Base-by-base conservation (phyloP, 345 rosid genomes). In the Odontarrhena argentea region DNA sequence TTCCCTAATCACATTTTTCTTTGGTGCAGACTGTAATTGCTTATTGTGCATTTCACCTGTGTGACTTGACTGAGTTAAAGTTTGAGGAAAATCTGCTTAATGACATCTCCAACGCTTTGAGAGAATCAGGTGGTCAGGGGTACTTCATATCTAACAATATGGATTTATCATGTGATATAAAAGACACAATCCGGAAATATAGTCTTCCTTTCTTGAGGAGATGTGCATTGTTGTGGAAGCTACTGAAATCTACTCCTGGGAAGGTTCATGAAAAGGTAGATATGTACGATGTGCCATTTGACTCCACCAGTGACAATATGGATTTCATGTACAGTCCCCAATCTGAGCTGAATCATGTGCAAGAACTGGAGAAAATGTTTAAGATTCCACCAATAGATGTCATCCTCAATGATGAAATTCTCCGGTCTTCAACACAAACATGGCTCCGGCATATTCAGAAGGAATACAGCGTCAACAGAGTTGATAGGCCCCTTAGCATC, bases 191-290 rank as follows among this genome's bases (percentile, higher is more conserved):
- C 76, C 86, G 82, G 40, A 83, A 75, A 72, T 73, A 75, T 78
- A 84, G 81, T 78, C 85, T 88, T 63, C 93, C 99, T 48, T 94
- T 84, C 73, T 63, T 94, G 83, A 79, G 99, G 85, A 85, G 97
- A 75, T 94, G 99, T 79, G 95, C 91, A 13, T 80, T 94, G 75
- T 80, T 94, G 42, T 91, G 96, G 99, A 86, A 64, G 77, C 76
- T 94, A 67, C 74, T 94, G 55, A 84, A 76, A 58, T 71, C 89
- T 49, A 70, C 74, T 35, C 72, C 83, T 11, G 73, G 85, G 58
- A 91, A 89, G 41, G 77, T 87, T 55, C 66, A 59, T 69, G 79
- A 77, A 44, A 68, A 65, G 62, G 86, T 76, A 75, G 35, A 74
- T 49, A 67, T 64, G 60, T 50, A 9, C 7, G 71, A 77, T 74